Evolutionary conservation across 345 rosid genomes (phyloP), one percentile per base, ranked within the genome.

Genomic region (Euphorbia peplus): DNA sequence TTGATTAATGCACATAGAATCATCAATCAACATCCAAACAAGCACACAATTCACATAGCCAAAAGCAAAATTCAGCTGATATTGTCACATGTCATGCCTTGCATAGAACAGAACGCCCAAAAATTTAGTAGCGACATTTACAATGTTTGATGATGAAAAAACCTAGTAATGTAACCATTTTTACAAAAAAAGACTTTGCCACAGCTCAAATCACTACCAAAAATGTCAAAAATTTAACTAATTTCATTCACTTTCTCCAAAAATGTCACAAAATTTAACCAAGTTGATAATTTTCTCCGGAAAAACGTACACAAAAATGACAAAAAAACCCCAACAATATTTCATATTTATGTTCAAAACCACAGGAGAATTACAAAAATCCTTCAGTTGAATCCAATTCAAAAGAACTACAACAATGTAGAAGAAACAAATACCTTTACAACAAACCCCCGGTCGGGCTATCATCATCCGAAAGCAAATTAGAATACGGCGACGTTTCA

Each of bases 401-500:
- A 35, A 66, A 13, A 19, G 26, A 22, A 64, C 1, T 60, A 37
- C 68, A 24, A 21, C n/a, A 68, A 75, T 11, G 28, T 29, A 18
- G 3, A 28, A 21, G 51, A 42, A 28, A 25, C 5, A 29, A 4
- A 84, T 29, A 60, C 78, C 79, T 54, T 75, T 70, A 64, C 79
- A 86, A 64, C 79, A 86, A 72, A 70, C 80, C 81, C 24, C 83
- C 87, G 28, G 71, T 78, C 0, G 75, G 78, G 19, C 79, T 81
- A 60, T 79, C 83, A 12, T 73, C 83, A 21, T 75, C 84, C 2
- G 76, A 71, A 1, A 88, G 88, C 85, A 88, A 76, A 18, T 79
- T 77, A 21, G 79, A 85, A 64, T 82, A 84, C 37, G 91, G 91
- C 1, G 88, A 83, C 50, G 77, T 50, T 55, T 86, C 91, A 25